Conservation (phyloP, 768 basidiomycete species). For the Pseudohyphozyma bogoriensis region DNA sequence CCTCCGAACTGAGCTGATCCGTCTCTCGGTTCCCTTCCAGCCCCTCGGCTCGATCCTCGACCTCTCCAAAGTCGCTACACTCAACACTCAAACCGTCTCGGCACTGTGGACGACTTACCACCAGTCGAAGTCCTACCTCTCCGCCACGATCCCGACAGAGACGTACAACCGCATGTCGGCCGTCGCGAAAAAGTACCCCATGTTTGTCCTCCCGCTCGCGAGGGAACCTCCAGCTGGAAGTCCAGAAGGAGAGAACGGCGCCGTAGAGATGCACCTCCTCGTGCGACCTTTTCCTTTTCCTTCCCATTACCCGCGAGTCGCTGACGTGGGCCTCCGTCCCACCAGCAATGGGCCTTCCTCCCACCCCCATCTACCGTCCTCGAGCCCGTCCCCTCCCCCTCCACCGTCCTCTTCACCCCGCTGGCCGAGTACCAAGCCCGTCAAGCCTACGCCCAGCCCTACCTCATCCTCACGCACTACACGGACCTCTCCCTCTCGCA, state of each 20-base stretch:
- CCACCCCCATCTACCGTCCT: slow-evolving; percentile 43
- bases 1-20: too few relatives aligned
- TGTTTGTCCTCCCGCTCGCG: slow-evolving; percentile 73
- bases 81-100: slow-evolving; percentile 59
- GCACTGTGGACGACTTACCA: slow-evolving; percentile 87
- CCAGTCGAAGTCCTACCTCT: slow-evolving; percentile 69
- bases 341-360: slow-evolving; percentile 80
- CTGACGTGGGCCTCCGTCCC: slow-evolving; percentile 44
- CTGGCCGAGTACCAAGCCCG: slow-evolving; percentile 85
- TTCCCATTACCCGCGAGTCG: not conserved
- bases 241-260: slow-evolving; percentile 51
- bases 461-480: slow-evolving; percentile 81
- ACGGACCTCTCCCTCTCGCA: slow-evolving; percentile 75
- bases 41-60: slow-evolving; percentile 74
- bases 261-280: slow-evolving; percentile 39
- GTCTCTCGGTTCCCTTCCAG: slow-evolving; percentile 46
- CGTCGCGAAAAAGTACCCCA: slow-evolving; percentile 56
- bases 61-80: slow-evolving; percentile 56
- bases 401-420: slow-evolving; percentile 84
- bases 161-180: slow-evolving; percentile 61
- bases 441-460: slow-evolving; percentile 75
- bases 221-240: slow-evolving; percentile 40
- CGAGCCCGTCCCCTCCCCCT: slow-evolving; percentile 44
- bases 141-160: slow-evolving; percentile 64
- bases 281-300: slow-evolving; percentile 4